These are phyloP conservation scores for Phytophthora macrochlamydospora DNA, from an alignment of 352 stramenopile species.

Conservation along the genomic window DNA sequence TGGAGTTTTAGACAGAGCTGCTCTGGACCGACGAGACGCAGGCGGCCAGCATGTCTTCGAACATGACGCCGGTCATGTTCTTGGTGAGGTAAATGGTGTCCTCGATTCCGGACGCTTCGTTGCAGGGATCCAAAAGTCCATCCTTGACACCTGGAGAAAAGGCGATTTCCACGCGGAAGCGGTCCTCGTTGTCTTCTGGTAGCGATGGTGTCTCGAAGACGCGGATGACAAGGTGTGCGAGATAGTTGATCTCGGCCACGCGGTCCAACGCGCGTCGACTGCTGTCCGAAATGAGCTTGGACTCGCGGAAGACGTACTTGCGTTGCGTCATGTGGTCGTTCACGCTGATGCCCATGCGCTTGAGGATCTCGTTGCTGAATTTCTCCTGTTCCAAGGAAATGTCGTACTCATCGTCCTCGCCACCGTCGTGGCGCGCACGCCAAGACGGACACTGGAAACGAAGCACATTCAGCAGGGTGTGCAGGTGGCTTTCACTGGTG, in stretches of 20 bases:
- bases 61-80: conserved; percentile 88
- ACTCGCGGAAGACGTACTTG: conserved; percentile 83
- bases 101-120: conserved; percentile 41
- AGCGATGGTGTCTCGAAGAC: conserved; percentile 96
- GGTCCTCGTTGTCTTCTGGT: conserved; percentile 82
- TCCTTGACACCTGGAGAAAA: conserved; percentile 79
- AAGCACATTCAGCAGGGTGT: conserved; percentile 98
- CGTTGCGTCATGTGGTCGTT: conserved; percentile 77
- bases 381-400: conserved; percentile 84
- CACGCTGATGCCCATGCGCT: conserved; percentile 86
- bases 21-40: conserved; percentile 82
- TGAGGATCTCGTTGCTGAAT: conserved; percentile 86
- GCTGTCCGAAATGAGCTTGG: conserved; percentile 80
- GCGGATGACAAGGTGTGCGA: conserved; percentile 98
- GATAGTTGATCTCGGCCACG: conserved; percentile 96
- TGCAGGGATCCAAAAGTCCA: conserved; percentile 22
- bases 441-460: conserved; percentile 87
- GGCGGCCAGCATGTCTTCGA: conserved; percentile 87
- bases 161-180: conserved; percentile 87
- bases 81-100: conserved; percentile 86
- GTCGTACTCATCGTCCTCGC: conserved; percentile 70
- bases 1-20: conserved; percentile 19
- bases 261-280: conserved; percentile 80
- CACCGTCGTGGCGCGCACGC: conserved; percentile 56
- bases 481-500: conserved; percentile 98